Conservation (phyloP, 2,329 filamentous ascomycete species). For the Monosporascus sp. region DNA sequence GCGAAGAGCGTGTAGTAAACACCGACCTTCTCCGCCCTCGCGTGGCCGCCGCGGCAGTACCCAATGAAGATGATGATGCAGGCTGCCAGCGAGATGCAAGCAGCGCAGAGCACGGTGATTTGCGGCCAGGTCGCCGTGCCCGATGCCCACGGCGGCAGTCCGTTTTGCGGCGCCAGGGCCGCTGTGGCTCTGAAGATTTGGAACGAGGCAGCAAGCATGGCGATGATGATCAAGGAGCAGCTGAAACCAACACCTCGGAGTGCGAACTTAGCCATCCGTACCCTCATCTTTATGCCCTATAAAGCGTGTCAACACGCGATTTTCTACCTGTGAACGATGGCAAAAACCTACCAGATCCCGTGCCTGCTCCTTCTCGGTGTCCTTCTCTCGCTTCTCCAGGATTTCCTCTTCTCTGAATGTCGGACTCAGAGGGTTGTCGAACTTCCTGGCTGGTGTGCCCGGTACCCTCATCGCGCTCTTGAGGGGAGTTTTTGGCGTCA, state of each 20-base stretch:
- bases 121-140: slow-evolving; percentile 85
- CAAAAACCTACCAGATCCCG: slow-evolving; percentile 70
- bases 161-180: slow-evolving; percentile 67
- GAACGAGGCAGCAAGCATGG: slow-evolving; percentile 85
- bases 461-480: slow-evolving; percentile 89
- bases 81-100: slow-evolving; percentile 74
- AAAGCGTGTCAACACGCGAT: slow-evolving; percentile 32
- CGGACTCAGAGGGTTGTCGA: slow-evolving; percentile 78
- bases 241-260: slow-evolving; percentile 96
- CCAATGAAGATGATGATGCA: slow-evolving; percentile 76
- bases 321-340: background rate
- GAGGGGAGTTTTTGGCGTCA: slow-evolving; percentile 70
- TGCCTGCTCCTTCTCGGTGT: slow-evolving; percentile 81
- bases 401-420: slow-evolving; percentile 86
- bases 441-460: slow-evolving; percentile 67
- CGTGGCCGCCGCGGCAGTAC: slow-evolving; percentile 86
- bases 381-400: slow-evolving; percentile 76
- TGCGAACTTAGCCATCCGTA: slow-evolving; percentile 89
- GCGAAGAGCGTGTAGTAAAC: slow-evolving; percentile 96
- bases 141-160: slow-evolving; percentile 77
- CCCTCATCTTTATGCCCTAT: slow-evolving; percentile 87
- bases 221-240: slow-evolving; percentile 89
- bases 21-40: slow-evolving; percentile 82
- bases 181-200: slow-evolving; percentile 89
- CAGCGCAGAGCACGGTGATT: slow-evolving; percentile 71